Evolutionary conservation across 2,329 filamentous ascomycete species (phyloP).

Genomic region (Dactylellina leptospora): DNA sequence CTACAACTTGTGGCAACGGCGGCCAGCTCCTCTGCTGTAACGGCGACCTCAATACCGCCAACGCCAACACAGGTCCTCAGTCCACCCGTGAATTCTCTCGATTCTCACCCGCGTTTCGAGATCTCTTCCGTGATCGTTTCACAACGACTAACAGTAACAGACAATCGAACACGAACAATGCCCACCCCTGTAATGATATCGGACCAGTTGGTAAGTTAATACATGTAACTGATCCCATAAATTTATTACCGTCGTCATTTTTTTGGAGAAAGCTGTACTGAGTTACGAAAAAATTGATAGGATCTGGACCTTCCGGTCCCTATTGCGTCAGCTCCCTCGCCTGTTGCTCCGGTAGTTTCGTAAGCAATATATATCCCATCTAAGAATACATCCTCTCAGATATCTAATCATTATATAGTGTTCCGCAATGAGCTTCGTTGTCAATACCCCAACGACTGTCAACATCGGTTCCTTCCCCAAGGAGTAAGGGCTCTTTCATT

Average conservation of each 20-base stretch:
- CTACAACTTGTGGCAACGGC: slow-evolving; percentile 42
- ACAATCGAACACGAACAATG: too few relatives aligned
- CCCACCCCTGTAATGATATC: too few relatives aligned
- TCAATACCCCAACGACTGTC: slow-evolving; percentile 30
- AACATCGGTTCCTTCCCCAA: slow-evolving; percentile 36
- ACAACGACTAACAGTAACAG: slow-evolving; percentile 32
- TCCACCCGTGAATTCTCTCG: slow-evolving; percentile 21
- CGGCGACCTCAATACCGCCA: slow-evolving; percentile 22
- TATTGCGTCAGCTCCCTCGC: slow-evolving; percentile 32
- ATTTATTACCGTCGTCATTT: too few relatives aligned
- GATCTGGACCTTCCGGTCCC: slow-evolving; percentile 16
- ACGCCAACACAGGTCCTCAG: slow-evolving; percentile 37
- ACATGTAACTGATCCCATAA: too few relatives aligned
- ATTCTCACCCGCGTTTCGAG: slow-evolving; percentile 21
- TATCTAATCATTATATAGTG: slow-evolving; percentile 6
- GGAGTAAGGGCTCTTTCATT: slow-evolving; percentile 21
- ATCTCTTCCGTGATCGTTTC: slow-evolving; percentile 24
- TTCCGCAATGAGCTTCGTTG: slow-evolving; percentile 44
- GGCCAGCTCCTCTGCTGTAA: slow-evolving; percentile 49
- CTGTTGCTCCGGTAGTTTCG: slow-evolving; percentile 41
- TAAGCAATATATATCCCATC: background rate
- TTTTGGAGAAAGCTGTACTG: too few relatives aligned
- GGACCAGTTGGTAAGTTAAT: too few relatives aligned
- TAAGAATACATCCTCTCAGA: background rate
- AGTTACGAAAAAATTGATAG: background rate